These are phyloP conservation scores for Quercus berberidifolia DNA, from an alignment of 306 rosid genomes.

Conservation along the genomic window DNA sequence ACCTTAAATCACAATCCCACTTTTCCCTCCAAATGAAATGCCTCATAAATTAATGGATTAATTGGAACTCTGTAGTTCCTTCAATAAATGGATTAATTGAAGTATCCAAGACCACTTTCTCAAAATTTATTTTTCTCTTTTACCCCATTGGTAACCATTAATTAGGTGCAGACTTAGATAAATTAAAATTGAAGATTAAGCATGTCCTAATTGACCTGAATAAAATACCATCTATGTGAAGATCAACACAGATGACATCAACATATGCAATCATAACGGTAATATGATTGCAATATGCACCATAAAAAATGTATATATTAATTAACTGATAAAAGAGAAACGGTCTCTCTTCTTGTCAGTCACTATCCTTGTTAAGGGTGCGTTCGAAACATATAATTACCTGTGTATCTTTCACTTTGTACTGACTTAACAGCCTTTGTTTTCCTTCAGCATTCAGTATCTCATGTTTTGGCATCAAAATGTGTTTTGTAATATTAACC, in stretches of 20 bases:
- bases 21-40: not conserved
- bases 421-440: constrained; percentile 28
- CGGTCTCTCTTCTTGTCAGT: no score
- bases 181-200: not conserved
- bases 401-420: constrained; percentile 39
- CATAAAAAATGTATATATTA: not conserved
- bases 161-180: not conserved
- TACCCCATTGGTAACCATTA: not conserved
- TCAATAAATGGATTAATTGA: no score
- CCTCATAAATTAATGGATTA: not conserved
- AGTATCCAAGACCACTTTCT: not conserved
- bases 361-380: not conserved
- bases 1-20: not conserved
- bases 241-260: not conserved
- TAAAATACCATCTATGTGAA: not conserved
- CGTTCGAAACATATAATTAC: constrained; percentile 14
- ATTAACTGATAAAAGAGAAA: no score
- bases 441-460: constrained; percentile 35
- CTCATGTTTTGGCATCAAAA: constrained; percentile 40
- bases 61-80: not conserved
- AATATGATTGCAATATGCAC: not conserved
- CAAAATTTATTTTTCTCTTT: not conserved
- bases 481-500: constrained; percentile 45
- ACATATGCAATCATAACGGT: not conserved
- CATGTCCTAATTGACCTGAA: not conserved